Evolutionary conservation across 345 rosid genomes (phyloP).

Genomic region (Dovyalis caffra): DNA sequence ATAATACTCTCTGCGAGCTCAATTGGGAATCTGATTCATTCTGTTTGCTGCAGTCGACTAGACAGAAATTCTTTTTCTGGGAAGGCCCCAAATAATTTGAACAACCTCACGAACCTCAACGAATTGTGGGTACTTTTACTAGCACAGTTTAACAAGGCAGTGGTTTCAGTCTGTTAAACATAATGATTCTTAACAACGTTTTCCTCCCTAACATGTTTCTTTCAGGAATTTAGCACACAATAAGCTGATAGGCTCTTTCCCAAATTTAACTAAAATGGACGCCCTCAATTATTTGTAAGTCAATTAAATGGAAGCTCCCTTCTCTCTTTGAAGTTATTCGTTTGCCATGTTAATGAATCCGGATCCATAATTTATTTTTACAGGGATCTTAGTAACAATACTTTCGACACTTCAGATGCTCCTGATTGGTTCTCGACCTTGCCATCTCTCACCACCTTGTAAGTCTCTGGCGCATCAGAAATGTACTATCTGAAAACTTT

Average conservation of each 20-base stretch:
- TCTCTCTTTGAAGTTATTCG: background rate
- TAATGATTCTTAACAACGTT: conserved; percentile 1
- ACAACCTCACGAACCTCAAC: conserved; percentile 65
- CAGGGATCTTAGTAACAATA: conserved; percentile 93
- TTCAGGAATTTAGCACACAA: conserved; percentile 86
- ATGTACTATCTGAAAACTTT: background rate
- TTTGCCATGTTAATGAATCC: background rate
- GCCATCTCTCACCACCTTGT: conserved; percentile 84
- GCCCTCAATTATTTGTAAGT: conserved; percentile 77
- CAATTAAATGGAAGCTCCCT: background rate
- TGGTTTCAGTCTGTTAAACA: conserved; percentile 2
- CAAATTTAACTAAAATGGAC: conserved; percentile 66
- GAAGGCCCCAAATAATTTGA: conserved; percentile 60
- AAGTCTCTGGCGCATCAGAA: conserved; percentile 26
- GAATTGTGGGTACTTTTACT: conserved; percentile 58
- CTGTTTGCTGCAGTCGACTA: conserved; percentile 69
- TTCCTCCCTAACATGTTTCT: conserved; percentile 1
- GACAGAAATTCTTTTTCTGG: conserved; percentile 78
- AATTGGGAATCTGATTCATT: conserved; percentile 9
- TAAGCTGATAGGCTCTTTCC: conserved; percentile 67
- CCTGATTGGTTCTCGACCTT: conserved; percentile 88
- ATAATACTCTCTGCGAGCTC: background rate
- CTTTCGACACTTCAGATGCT: conserved; percentile 59
- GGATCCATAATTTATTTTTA: conserved; percentile 4
- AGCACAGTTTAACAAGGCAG: background rate